A percentile compares a stretch with the other conserved stretches of the same genome.
phyloP scores from a whole-genome alignment of 495 filamentous ascomycete genomes.

The Neurospora pannonica region DNA sequence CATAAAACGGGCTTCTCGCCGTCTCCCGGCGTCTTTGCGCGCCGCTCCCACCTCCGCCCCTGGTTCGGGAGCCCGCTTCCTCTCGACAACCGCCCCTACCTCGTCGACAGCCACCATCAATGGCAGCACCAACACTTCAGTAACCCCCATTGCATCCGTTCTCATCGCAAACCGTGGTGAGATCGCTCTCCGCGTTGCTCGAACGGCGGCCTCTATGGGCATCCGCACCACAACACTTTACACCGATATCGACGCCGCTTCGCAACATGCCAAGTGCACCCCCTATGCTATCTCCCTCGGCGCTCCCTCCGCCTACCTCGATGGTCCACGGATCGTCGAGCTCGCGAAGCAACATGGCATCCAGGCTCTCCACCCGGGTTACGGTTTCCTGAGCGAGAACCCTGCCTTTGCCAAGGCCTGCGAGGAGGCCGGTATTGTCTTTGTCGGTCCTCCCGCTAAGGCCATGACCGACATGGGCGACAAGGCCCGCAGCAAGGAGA shows the following conservation, averaged over 20 bases:
- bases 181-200: slow-evolving; percentile 86
- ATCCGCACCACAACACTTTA: slow-evolving; percentile 93
- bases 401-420: slow-evolving; percentile 81
- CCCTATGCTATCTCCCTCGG: slow-evolving; percentile 77
- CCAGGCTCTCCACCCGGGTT: slow-evolving; percentile 87
- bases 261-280: slow-evolving; percentile 82
- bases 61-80: slow-evolving; percentile 1
- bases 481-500: slow-evolving; percentile 84
- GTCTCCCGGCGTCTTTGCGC: slow-evolving; percentile 13
- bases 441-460: slow-evolving; percentile 85
- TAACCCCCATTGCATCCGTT: slow-evolving; percentile 64
- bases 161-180: slow-evolving; percentile 96
- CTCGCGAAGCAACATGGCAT: slow-evolving; percentile 79
- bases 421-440: slow-evolving; percentile 81
- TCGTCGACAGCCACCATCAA: slow-evolving; percentile 8
- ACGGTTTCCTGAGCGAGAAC: slow-evolving; percentile 97
- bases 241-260: slow-evolving; percentile 78
- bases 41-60: not conserved
- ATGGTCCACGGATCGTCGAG: slow-evolving; percentile 83
- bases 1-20: slow-evolving; percentile 21
- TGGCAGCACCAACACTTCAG: slow-evolving; percentile 18
- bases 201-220: slow-evolving; percentile 77
- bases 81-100: slow-evolving; percentile 3
- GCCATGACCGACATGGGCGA: slow-evolving; percentile 98
- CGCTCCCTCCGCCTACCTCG: slow-evolving; percentile 72